Evolutionary conservation across 768 basidiomycete species (phyloP).

Genomic region (Xerocomellus dryophilus): DNA sequence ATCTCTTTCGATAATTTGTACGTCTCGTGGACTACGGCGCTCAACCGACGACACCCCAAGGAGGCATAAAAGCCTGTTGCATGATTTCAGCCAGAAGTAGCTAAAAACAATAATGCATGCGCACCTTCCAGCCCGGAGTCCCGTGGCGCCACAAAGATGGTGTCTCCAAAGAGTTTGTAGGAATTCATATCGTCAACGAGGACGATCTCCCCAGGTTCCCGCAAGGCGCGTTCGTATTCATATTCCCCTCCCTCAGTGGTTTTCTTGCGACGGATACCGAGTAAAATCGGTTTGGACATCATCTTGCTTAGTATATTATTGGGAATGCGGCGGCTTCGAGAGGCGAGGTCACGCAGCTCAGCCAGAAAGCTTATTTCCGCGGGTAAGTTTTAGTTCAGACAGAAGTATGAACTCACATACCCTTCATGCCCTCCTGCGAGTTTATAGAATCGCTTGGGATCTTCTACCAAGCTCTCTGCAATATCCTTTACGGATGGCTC

Average conservation of each 20-base stretch:
- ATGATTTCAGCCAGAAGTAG: not conserved
- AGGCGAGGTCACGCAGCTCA: constrained; percentile 77
- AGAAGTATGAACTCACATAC: constrained; percentile 38
- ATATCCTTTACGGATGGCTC: constrained; percentile 84
- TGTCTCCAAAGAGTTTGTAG: constrained; percentile 69
- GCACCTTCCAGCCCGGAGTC: constrained; percentile 80
- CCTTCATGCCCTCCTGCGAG: constrained; percentile 60
- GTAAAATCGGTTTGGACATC: constrained; percentile 63
- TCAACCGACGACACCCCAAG: constrained; percentile 54
- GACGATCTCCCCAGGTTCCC: constrained; percentile 62
- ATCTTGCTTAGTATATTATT: constrained; percentile 51
- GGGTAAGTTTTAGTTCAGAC: not conserved
- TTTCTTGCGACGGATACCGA: constrained; percentile 61
- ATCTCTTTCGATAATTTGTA: constrained; percentile 56
- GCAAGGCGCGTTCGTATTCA: constrained; percentile 50
- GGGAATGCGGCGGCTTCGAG: constrained; percentile 55
- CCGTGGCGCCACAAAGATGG: constrained; percentile 71
- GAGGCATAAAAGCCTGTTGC: constrained; percentile 60
- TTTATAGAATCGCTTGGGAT: constrained; percentile 66
- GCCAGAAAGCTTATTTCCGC: constrained; percentile 55
- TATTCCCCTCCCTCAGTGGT: constrained; percentile 53
- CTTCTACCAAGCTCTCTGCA: constrained; percentile 57
- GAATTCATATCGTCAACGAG: constrained; percentile 81
- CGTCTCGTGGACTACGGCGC: constrained; percentile 55
- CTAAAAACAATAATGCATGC: not conserved